A percentile compares a stretch with the other conserved stretches of the same genome.
phyloP scores from a whole-genome alignment of 2,329 filamentous ascomycete species.

The Apiospora kogelbergensis region DNA sequence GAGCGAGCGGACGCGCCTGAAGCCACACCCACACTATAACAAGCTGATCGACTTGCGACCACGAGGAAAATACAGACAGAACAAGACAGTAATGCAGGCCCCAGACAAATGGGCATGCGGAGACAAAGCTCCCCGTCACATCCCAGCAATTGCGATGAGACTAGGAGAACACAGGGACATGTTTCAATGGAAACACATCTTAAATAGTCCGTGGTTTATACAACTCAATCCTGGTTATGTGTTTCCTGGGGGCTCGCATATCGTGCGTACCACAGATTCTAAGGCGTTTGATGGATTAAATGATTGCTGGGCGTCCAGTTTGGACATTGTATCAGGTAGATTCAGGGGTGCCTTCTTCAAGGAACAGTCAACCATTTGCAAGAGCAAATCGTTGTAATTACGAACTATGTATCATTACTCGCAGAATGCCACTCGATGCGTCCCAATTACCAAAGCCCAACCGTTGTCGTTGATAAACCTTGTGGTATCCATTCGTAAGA shows the following conservation, averaged over 20 bases:
- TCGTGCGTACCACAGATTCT: background rate
- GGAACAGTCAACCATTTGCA: background rate
- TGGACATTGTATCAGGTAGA: background rate
- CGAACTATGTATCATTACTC: background rate
- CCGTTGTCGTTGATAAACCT: background rate
- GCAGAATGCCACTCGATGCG: background rate
- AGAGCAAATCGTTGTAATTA: background rate
- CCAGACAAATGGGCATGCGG: background rate
- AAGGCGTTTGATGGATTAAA: slow-evolving; percentile 2
- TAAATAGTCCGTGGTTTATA: too few species aligned
- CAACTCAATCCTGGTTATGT: background rate
- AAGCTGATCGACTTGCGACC: background rate
- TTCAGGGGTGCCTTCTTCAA: background rate
- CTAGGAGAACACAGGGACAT: background rate
- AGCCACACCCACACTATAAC: background rate
- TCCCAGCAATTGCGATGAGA: background rate
- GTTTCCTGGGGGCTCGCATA: background rate
- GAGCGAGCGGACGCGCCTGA: background rate
- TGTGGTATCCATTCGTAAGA: background rate
- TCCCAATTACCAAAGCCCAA: background rate
- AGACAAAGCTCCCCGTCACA: background rate
- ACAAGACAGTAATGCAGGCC: background rate
- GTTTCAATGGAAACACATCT: background rate
- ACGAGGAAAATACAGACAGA: background rate
- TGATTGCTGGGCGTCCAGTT: background rate